Base-by-base conservation (phyloP, 73 alveolate genomes). In the Effrenium voratum region DNA sequence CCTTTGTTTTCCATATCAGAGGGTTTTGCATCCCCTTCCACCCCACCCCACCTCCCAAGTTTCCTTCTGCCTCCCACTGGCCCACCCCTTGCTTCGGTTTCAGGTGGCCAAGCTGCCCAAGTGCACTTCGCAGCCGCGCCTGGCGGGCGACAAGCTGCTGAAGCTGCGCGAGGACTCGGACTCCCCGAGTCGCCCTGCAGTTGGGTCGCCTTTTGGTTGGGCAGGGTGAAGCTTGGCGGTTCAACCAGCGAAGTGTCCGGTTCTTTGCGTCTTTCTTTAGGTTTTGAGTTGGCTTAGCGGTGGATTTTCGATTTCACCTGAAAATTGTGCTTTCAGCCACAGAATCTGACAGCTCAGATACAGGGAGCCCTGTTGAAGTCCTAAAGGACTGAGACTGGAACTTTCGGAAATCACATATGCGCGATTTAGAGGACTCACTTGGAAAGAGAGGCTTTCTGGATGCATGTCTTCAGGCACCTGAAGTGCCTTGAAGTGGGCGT, bases 141-240 rank as follows among this genome's bases (percentile, higher is more conserved):
- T 88, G 40, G 96, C 66, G 73, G 96, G 96, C 15, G 96, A 88
- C 57, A 73, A 75, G 43, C 86, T 88, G 75, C 41, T 88, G 96
- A 88, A 88, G 96, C 52, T 88, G 68, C 85, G 96, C 2, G 96
- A 87, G 95, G 95, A 70, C 38, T 5, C 60, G 40, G 1, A 32
- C 47, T 15, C 8, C 47, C n/a, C 55, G 57, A 34, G 55, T 40
- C 15, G 32, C 57, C 5, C 4, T 32, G 75, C 40, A 22, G 75
- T 4, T 32, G 28, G 28, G 28, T 30, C n/a, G 72, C 72, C 28
- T 22, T 36, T 5, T 63, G 12, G 77, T 16, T 63, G 77, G 10
- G 26, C n/a, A 26, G 26, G 40, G 77, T 63, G 77, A 63, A 26
- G 26, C 22, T 19, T 52, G 63, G 63, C 8, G 19, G 63, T n/a